These are phyloP conservation scores for Parasarocladium wereldwijsianum DNA, from an alignment of 2,329 filamentous ascomycete genomes.

Conservation along the genomic window DNA sequence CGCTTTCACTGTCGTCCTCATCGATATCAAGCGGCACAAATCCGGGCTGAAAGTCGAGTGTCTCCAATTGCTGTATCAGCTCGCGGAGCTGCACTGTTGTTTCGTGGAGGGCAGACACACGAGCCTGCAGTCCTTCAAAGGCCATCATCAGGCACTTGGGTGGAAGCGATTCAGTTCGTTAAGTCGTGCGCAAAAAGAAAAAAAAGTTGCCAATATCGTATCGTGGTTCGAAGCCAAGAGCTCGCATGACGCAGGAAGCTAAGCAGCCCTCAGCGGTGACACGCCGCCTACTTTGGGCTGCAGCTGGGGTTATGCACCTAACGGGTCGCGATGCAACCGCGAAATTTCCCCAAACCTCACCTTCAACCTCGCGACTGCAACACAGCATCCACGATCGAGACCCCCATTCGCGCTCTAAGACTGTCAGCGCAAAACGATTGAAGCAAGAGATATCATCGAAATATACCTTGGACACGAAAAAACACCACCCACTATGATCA, in stretches of 20 bases:
- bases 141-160: slow-evolving; percentile 25
- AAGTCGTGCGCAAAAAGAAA: too few species aligned
- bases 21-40: slow-evolving; percentile 34
- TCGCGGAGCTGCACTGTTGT: slow-evolving; percentile 41
- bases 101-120: slow-evolving; percentile 44
- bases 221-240: too few species aligned
- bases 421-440: too few species aligned
- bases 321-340: background rate
- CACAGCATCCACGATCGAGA: background rate
- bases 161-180: slow-evolving; percentile 1
- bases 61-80: slow-evolving; percentile 44
- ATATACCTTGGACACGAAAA: background rate
- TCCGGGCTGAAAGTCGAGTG: slow-evolving; percentile 42
- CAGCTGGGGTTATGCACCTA: slow-evolving; percentile 4
- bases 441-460: background rate
- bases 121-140: slow-evolving; percentile 46
- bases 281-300: too few species aligned
- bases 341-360: slow-evolving; percentile 4
- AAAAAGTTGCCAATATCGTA: too few species aligned
- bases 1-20: slow-evolving; percentile 36
- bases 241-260: too few species aligned
- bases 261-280: too few species aligned
- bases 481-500: slow-evolving; percentile 49
- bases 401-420: too few species aligned
- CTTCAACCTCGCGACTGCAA: background rate